phyloP scores from a whole-genome alignment of 2,329 filamentous ascomycete genomes.

The Juglanconis sp. region DNA sequence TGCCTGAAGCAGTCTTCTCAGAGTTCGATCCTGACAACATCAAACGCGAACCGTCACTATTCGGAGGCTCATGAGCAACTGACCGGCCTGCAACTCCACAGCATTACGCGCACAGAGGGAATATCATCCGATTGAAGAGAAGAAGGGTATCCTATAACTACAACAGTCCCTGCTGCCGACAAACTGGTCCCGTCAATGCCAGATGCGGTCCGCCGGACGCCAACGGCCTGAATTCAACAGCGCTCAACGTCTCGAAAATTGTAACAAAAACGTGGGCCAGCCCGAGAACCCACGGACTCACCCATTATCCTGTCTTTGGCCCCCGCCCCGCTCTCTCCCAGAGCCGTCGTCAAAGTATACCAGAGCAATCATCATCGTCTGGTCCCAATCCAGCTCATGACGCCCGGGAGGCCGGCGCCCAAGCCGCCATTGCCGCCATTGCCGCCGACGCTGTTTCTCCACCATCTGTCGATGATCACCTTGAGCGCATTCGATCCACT shows the following conservation, averaged over 20 bases:
- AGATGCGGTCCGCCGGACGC: not conserved
- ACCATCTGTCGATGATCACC: not conserved
- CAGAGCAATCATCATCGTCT: not conserved
- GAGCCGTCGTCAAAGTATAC: not conserved
- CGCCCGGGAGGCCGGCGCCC: not conserved
- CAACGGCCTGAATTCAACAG: not conserved
- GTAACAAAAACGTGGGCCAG: not conserved
- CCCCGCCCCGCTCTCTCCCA: not conserved
- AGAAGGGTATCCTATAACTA: not conserved
- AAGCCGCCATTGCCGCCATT: not conserved
- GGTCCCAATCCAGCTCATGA: not conserved
- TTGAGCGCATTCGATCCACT: slow-evolving; percentile 4
- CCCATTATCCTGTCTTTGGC: not conserved
- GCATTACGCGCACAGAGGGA: too few species aligned
- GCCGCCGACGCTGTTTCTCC: not conserved
- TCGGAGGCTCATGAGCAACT: too few species aligned
- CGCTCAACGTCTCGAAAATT: not conserved
- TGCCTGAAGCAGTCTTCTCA: too few species aligned
- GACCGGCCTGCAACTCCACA: too few species aligned
- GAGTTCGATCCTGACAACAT: too few species aligned
- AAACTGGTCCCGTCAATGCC: not conserved
- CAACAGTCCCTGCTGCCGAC: not conserved
- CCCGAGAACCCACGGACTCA: not conserved
- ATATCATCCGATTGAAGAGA: not conserved
- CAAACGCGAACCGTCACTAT: too few species aligned